A percentile compares a stretch with the other conserved stretches of the same genome.
Evolutionary conservation across 495 filamentous ascomycete species (phyloP).

Genomic region (Thozetella sp.): DNA sequence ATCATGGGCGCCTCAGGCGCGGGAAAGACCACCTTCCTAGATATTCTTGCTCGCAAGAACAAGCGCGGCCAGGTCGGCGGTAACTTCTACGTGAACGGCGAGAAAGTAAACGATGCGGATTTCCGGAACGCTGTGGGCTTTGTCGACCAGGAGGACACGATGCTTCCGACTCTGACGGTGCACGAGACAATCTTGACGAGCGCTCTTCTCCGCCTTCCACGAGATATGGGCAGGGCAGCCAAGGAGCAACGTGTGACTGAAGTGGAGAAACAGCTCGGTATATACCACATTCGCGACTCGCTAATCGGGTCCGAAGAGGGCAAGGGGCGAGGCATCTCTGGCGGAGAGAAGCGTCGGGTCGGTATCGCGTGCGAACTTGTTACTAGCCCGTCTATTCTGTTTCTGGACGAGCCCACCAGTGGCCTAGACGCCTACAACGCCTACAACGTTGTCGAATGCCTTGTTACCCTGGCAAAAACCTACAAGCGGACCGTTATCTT

Average conservation of each 20-base stretch:
- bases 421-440: slow-evolving; percentile 95
- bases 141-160: slow-evolving; percentile 97
- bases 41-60: slow-evolving; percentile 97
- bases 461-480: slow-evolving; percentile 91
- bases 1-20: slow-evolving; percentile 99
- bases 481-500: slow-evolving; percentile 97
- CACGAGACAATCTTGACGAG: slow-evolving; percentile 98
- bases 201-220: slow-evolving; percentile 84
- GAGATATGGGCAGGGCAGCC: slow-evolving; percentile 81
- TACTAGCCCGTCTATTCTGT: slow-evolving; percentile 95
- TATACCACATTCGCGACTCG: slow-evolving; percentile 88
- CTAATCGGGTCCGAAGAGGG: slow-evolving; percentile 98
- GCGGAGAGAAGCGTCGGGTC: slow-evolving; percentile 93
- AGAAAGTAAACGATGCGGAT: slow-evolving; percentile 81
- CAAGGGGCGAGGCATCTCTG: slow-evolving; percentile 91
- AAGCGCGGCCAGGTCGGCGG: slow-evolving; percentile 82
- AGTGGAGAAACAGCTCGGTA: slow-evolving; percentile 93
- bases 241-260: slow-evolving; percentile 91
- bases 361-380: slow-evolving; percentile 98
- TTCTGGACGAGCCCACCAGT: slow-evolving; percentile 95
- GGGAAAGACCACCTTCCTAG: slow-evolving; percentile 96
- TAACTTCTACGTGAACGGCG: slow-evolving; percentile 92
- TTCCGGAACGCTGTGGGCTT: slow-evolving; percentile 93
- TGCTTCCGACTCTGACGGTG: slow-evolving; percentile 95
- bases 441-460: slow-evolving; percentile 94